Evolutionary conservation across 2,329 filamentous ascomycete species (phyloP).

Genomic region (Sphaerulina vaccinii): DNA sequence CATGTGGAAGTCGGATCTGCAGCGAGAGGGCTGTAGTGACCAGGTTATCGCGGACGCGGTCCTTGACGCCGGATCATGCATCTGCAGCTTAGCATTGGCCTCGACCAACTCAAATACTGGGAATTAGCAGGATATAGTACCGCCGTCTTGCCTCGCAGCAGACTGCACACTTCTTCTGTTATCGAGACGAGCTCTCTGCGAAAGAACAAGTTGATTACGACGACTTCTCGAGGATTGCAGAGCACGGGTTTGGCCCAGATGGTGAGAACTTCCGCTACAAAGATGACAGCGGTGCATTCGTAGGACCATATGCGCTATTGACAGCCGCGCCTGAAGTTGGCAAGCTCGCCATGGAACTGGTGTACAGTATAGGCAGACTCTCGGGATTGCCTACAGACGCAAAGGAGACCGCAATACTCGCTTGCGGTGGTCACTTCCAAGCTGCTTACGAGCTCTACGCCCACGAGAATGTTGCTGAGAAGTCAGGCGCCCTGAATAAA

Average conservation of each 20-base stretch:
- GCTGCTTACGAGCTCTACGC: constrained; percentile 31
- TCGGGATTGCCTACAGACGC: constrained; percentile 24
- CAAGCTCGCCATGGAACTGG: constrained; percentile 19
- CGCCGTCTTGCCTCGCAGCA: too few species aligned
- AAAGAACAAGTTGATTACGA: constrained; percentile 14
- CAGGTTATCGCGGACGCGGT: too few species aligned
- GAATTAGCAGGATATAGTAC: too few species aligned
- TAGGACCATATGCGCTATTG: constrained; percentile 15
- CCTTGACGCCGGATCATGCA: too few species aligned
- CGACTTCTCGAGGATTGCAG: constrained; percentile 8
- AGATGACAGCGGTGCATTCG: constrained; percentile 12
- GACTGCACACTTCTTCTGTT: too few species aligned
- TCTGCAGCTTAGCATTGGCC: too few species aligned
- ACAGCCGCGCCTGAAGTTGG: constrained; percentile 17
- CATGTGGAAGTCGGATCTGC: too few species aligned
- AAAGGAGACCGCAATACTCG: constrained; percentile 28
- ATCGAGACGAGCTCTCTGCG: constrained; percentile 12
- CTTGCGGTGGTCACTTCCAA: constrained; percentile 25
- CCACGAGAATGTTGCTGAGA: constrained; percentile 24
- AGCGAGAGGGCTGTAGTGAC: too few species aligned
- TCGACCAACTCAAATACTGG: too few species aligned
- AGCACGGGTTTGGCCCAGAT: constrained; percentile 16
- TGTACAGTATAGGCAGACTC: constrained; percentile 18
- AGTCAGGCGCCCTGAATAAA: constrained; percentile 13
- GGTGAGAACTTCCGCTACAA: constrained; percentile 17